Conservation (phyloP, 352 stramenopile species). For the Pythium aquatile region DNA sequence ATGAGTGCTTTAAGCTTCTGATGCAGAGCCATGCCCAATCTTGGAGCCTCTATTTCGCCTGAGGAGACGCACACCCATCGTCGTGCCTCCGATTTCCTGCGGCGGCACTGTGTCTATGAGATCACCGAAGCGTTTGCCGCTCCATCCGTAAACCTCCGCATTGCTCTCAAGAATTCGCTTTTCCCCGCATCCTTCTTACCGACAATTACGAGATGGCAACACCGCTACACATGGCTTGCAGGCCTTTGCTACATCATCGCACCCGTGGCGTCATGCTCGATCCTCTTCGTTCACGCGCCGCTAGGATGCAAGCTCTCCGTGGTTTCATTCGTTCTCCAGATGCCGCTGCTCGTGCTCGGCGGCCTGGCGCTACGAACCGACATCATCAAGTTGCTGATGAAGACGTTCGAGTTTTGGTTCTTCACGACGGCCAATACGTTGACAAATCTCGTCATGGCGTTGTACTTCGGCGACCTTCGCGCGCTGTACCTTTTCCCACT, state of each 20-base stretch:
- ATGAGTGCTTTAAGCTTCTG: not conserved
- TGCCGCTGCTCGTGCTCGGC: conserved; percentile 4
- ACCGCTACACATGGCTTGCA: not conserved
- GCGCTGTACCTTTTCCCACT: conserved; percentile 5
- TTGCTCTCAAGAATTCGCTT: conserved; percentile 11
- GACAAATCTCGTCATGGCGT: conserved; percentile 11
- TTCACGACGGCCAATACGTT: conserved; percentile 21
- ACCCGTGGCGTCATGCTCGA: not conserved
- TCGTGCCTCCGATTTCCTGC: not conserved
- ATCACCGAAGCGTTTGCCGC: not conserved
- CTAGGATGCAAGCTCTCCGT: conserved; percentile 1
- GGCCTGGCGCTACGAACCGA: not conserved
- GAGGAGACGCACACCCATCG: not conserved
- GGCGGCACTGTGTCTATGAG: conserved; percentile 15
- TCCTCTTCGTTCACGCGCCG: conserved; percentile 2
- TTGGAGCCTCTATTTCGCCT: not conserved
- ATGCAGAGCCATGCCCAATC: not conserved
- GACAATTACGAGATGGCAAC: conserved; percentile 5
- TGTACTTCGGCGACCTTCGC: conserved; percentile 12
- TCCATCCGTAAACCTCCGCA: conserved; percentile 1
- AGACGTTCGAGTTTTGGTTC: conserved; percentile 23
- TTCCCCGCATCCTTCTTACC: not conserved
- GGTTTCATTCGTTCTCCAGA: not conserved
- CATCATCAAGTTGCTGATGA: conserved; percentile 11
- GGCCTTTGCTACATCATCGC: not conserved